Base-by-base conservation (phyloP, 2,329 filamentous ascomycete species). In the Pseudopyrenochaeta lycopersici region DNA sequence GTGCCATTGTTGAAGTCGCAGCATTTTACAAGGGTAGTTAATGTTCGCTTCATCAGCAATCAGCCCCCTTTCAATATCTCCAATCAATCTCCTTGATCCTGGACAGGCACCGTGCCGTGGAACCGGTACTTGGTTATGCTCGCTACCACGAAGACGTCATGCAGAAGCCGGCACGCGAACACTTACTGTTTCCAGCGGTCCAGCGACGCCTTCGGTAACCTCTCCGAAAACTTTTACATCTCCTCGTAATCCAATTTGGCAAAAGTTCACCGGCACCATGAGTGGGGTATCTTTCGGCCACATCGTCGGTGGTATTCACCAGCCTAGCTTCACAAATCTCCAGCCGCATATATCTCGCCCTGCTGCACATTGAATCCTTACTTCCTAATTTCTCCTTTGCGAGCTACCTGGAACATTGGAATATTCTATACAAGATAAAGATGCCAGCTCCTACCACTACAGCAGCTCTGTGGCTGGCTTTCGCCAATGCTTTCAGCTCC, bases 391-490 rank as follows among this genome's bases (percentile, higher is more conserved):
- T 23, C 2, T 40, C 42, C 12, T 15, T 35, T 27, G 27, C 46
- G 33, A 21, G 29, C 6, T 23, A 40, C 33, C 39, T 30, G 39
- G 4, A 14, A 15, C 14, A 5, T 29, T 17, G 12, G 27, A 54
- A 42, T 47, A 40, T 29, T 42, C 31, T 12, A 36, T 33, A 35
- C 39, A 35, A 3, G 21, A 44, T 21, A 29, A 43, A 6, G 0
- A 55, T 55, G 55, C 36, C 40, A 14, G 23, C 42, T 15, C 53
- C 54, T 43, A 54, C 47, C 29, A 32, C 60, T 38, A 58, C 56
- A 32, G 50, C 68, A 51, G 61, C 58, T 44, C 23, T 68, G 36
- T 68, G 62, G 60, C 62, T 70, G 14, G 54, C 53, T 11, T 59
- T 44, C 10, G 41, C 49, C 17, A 56, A 30, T 40, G 49, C 32